Evolutionary conservation across 192 early-diverging fungal species (phyloP), one percentile per base, ranked within the genome.

Genomic region (Linnemannia zychae): DNA sequence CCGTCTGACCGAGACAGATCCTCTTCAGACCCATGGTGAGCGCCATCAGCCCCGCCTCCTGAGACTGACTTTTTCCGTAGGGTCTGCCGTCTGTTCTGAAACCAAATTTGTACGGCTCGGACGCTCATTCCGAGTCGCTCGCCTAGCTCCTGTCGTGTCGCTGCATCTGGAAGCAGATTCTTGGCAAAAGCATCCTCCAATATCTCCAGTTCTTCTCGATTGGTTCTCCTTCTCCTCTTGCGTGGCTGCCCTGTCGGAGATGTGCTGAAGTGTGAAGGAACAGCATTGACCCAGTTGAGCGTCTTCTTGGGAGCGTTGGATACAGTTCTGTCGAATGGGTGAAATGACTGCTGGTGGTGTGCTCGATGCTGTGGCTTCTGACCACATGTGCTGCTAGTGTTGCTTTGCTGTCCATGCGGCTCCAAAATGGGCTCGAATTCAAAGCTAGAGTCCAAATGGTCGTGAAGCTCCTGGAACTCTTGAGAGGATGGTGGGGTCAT

Each of bases 1-100:
- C 74, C 72, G 16, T 68, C 72, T 9, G 77, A 84, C 16, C 73
- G 67, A 2, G 46, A 67, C 40, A 68, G 49, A 17, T 85, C 83
- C 13, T 85, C 83, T 11, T 85, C 83, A 22, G 77, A 79, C 20
- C 73, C n/a, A 7, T 44, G 69, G 5, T 72, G 75, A 22, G 22
- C 46, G 44, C 74, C 74, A 33, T 36, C 65, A 66, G 31, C 11
- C 44, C 38, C 70, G 5, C 18, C 40, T 72, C 38, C 53, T 24
- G 72, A 78, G 20, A 84, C 36, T 17, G 83, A 85, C 49, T 85
- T 87, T 66, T 80, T 90, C 13, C 92, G 88, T 28, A 92, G 85
- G 22, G 90, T 91, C 84, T 97, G 96, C 12, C 96, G 91, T 36
- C 93, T 89, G 88, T 96, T 96, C 78, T 96, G 95, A 87, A 96